Evolutionary conservation across 768 basidiomycete genomes (phyloP).

Genomic region (Trametes cingulata): DNA sequence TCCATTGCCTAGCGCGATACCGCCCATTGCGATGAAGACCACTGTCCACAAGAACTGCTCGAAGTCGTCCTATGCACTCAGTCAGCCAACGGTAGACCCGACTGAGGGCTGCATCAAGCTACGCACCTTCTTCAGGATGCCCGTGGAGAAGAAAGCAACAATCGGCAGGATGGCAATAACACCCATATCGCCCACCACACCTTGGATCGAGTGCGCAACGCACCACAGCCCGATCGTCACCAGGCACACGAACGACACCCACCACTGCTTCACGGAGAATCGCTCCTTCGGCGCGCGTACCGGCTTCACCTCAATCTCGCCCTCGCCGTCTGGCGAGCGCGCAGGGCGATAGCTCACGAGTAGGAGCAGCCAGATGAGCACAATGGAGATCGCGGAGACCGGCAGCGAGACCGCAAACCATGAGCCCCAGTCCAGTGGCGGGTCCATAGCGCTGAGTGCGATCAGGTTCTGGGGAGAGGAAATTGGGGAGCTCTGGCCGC

Average conservation of each 20-base stretch:
- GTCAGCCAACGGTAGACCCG: neutral
- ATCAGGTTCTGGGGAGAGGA: constrained; percentile 98
- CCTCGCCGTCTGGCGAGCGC: constrained; percentile 69
- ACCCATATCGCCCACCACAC: constrained; percentile 91
- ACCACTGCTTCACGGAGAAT: constrained; percentile 86
- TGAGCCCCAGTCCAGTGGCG: constrained; percentile 78
- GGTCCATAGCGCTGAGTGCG: constrained; percentile 84
- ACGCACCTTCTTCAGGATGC: constrained; percentile 87
- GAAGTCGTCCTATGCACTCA: constrained; percentile 74
- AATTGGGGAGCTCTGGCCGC: constrained; percentile 95
- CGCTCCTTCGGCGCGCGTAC: constrained; percentile 82
- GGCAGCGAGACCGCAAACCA: constrained; percentile 97
- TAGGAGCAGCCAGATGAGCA: constrained; percentile 91
- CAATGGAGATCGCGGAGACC: constrained; percentile 80
- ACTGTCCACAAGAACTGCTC: constrained; percentile 94
- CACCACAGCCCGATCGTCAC: constrained; percentile 91
- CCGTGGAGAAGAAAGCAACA: constrained; percentile 91
- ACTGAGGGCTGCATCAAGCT: neutral
- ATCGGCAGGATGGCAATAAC: constrained; percentile 93
- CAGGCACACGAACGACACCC: constrained; percentile 81
- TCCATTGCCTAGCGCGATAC: constrained; percentile 93
- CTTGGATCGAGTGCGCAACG: constrained; percentile 75
- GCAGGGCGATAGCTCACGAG: constrained; percentile 79
- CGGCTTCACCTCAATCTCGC: constrained; percentile 78
- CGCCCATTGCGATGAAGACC: constrained; percentile 97